phyloP scores from a whole-genome alignment of 306 rosid species.

The Cucumis cinereus region DNA sequence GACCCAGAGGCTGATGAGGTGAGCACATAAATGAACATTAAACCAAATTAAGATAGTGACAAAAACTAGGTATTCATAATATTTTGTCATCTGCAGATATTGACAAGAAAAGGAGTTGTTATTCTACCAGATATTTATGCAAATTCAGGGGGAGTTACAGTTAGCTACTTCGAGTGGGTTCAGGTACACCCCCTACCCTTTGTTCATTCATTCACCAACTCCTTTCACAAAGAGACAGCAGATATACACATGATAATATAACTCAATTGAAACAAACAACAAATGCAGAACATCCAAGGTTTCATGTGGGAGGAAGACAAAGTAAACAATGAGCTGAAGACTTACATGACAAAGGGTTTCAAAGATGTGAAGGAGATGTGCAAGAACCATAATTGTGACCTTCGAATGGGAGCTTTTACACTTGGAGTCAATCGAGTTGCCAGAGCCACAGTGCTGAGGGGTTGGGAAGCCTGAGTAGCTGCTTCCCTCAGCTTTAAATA shows the following conservation, averaged over 20 bases:
- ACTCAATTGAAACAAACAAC: background rate
- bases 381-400: slow-evolving; percentile 57
- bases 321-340: slow-evolving; percentile 59
- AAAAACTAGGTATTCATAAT: background rate
- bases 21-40: background rate
- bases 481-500: background rate
- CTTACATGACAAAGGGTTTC: slow-evolving; percentile 73
- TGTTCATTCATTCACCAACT: background rate
- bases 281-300: slow-evolving; percentile 86
- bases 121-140: slow-evolving; percentile 94
- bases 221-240: background rate
- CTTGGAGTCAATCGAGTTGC: slow-evolving; percentile 83
- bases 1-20: slow-evolving; percentile 99
- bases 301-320: slow-evolving; percentile 92
- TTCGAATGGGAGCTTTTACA: slow-evolving; percentile 94
- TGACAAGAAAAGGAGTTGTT: slow-evolving; percentile 63
- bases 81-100: slow-evolving; percentile 37
- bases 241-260: background rate
- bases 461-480: slow-evolving; percentile 75
- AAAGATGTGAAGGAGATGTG: slow-evolving; percentile 84
- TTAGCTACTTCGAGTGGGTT: slow-evolving; percentile 96
- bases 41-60: background rate
- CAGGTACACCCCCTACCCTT: slow-evolving; percentile 34
- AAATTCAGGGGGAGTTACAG: slow-evolving; percentile 95
- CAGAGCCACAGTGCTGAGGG: slow-evolving; percentile 74